These are phyloP conservation scores for Petunia hybrid DNA, from an alignment of 305 asterid genomes.

Conservation along the genomic window DNA sequence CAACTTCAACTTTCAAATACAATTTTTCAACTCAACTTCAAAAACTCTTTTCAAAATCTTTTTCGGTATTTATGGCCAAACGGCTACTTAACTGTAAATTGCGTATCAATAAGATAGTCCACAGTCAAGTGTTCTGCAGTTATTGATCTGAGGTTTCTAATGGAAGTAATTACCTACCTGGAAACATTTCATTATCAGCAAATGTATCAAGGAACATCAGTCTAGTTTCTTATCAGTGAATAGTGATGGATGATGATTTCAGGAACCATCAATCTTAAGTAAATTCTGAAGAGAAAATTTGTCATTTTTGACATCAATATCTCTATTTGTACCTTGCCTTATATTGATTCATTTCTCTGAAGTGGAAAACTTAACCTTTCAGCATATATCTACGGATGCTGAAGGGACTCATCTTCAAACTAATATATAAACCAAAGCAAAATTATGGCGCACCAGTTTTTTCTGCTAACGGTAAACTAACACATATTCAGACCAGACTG, in stretches of 20 bases:
- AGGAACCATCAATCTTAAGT: neutral
- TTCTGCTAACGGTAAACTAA: neutral
- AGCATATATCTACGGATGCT: neutral
- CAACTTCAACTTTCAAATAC: no score
- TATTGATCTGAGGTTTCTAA: neutral
- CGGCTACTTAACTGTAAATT: neutral
- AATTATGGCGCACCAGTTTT: neutral
- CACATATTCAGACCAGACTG: neutral
- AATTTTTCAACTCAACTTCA: no score
- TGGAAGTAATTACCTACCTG: neutral
- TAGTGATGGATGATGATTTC: neutral
- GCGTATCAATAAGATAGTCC: neutral
- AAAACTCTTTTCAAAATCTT: no score
- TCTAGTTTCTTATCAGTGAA: neutral
- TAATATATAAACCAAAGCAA: no score
- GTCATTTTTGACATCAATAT: neutral
- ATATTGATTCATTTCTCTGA: neutral
- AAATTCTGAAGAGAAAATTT: neutral
- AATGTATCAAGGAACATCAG: neutral
- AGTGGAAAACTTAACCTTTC: neutral
- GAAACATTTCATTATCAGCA: constrained; percentile 15
- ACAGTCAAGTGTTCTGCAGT: neutral
- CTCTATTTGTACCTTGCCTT: neutral
- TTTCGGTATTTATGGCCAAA: no score
- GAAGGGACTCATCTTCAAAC: neutral